Evolutionary conservation across 495 filamentous ascomycete species (phyloP).

Genomic region (Penicillium canariense): DNA sequence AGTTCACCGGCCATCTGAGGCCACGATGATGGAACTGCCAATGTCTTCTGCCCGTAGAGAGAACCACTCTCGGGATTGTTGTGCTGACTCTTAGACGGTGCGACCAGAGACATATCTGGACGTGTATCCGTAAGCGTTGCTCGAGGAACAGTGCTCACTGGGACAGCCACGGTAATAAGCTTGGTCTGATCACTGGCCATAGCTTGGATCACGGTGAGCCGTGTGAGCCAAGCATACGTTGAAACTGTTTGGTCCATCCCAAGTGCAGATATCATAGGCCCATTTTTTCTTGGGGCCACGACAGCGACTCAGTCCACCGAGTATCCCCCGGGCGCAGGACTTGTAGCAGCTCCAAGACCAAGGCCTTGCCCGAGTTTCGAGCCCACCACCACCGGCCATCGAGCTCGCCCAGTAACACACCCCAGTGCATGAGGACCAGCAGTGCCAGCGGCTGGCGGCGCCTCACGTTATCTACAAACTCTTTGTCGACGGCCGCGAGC

Average conservation of each 20-base stretch:
- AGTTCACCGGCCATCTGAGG: no score
- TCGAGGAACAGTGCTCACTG: no score
- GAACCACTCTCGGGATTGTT: no score
- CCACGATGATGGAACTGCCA: no score
- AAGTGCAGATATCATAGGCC: conserved; percentile 14
- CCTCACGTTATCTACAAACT: conserved; percentile 32
- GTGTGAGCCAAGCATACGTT: no score
- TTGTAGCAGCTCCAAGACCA: conserved; percentile 31
- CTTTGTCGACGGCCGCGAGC: conserved; percentile 37
- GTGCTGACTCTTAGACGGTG: no score
- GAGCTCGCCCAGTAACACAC: conserved; percentile 33
- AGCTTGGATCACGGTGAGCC: no score
- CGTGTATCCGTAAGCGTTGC: no score
- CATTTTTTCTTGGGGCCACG: conserved; percentile 36
- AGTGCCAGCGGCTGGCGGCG: conserved; percentile 32
- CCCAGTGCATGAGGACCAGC: conserved; percentile 42
- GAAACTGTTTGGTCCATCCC: background rate
- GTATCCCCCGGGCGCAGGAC: conserved; percentile 19
- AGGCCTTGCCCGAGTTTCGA: conserved; percentile 28
- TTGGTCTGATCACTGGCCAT: no score
- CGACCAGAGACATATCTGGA: no score
- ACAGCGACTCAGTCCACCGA: conserved; percentile 25
- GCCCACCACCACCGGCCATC: conserved; percentile 41
- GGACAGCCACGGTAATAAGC: no score
- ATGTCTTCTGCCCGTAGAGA: no score